These are phyloP conservation scores for Yamadazyma triangularis DNA, from an alignment of 1,139 yeast species.

Conservation along the genomic window DNA sequence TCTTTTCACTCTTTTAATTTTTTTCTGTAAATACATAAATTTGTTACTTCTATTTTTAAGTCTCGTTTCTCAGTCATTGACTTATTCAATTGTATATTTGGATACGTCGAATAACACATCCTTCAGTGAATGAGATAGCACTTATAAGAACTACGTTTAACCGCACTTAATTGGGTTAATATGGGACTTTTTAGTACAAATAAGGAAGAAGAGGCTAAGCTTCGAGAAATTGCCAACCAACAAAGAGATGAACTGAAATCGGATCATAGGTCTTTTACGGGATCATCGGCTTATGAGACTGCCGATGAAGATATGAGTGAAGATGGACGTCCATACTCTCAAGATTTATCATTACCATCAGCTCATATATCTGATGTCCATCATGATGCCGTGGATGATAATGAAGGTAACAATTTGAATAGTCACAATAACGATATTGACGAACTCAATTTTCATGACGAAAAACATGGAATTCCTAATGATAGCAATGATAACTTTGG, in stretches of 20 bases:
- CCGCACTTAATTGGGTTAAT: too few species aligned
- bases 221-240: conserved; percentile 28
- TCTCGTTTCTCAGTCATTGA: too few species aligned
- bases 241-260: conserved; percentile 10
- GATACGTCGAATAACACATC: too few species aligned
- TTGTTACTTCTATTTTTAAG: too few species aligned
- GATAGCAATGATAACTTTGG: background rate
- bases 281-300: conserved; percentile 30
- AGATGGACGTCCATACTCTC: conserved; percentile 1
- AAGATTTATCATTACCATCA: too few species aligned
- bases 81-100: too few species aligned
- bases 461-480: background rate
- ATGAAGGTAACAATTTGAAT: background rate
- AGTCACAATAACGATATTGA: background rate
- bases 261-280: conserved; percentile 14
- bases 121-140: too few species aligned
- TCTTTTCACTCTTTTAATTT: too few species aligned
- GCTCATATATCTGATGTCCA: background rate
- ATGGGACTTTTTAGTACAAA: conserved; percentile 35
- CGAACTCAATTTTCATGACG: background rate
- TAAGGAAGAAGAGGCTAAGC: conserved; percentile 30
- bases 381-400: background rate
- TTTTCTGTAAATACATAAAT: too few species aligned
- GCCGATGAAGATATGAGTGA: conserved; percentile 25
- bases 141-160: too few species aligned